A percentile compares a stretch with the other conserved stretches of the same genome.
Conservation (phyloP, 306 rosid species). For the Prunus dulcis region DNA sequence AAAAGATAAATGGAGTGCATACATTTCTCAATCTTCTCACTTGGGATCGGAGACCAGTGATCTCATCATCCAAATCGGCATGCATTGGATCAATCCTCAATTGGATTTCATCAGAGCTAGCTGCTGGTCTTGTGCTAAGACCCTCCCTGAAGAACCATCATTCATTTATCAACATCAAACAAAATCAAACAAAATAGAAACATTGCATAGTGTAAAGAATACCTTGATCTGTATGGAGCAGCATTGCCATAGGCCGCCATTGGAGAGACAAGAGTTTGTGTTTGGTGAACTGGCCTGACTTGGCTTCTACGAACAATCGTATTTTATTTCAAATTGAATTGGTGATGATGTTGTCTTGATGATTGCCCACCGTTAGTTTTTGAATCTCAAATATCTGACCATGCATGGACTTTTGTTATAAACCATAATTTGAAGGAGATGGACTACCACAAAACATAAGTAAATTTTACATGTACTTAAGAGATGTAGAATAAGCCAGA, state of each 20-base stretch:
- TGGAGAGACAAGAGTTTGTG: conserved; percentile 9
- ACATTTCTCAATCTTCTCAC: conserved; percentile 75
- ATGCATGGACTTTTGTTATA: neutral
- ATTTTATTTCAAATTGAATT: neutral
- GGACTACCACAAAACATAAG: neutral
- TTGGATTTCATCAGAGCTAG: conserved; percentile 78
- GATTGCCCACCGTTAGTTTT: neutral
- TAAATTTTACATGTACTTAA: neutral
- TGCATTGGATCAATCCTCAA: conserved; percentile 78
- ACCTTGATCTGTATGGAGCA: conserved; percentile 73
- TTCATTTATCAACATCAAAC: neutral
- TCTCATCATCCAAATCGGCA: conserved; percentile 69
- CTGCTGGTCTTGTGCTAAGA: conserved; percentile 70
- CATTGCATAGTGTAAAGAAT: neutral
- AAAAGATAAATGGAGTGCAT: conserved; percentile 13
- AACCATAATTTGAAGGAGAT: neutral
- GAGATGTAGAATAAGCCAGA: neutral
- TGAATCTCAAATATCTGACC: neutral
- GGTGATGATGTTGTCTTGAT: neutral
- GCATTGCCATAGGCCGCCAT: conserved; percentile 65
- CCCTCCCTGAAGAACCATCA: conserved; percentile 56
- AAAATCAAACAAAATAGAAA: neutral
- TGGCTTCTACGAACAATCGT: neutral
- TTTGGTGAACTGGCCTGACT: neutral
- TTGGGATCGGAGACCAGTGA: conserved; percentile 81